Conservation (phyloP, 2,329 filamentous ascomycete species). For the Pyrenophora seminiperda region DNA sequence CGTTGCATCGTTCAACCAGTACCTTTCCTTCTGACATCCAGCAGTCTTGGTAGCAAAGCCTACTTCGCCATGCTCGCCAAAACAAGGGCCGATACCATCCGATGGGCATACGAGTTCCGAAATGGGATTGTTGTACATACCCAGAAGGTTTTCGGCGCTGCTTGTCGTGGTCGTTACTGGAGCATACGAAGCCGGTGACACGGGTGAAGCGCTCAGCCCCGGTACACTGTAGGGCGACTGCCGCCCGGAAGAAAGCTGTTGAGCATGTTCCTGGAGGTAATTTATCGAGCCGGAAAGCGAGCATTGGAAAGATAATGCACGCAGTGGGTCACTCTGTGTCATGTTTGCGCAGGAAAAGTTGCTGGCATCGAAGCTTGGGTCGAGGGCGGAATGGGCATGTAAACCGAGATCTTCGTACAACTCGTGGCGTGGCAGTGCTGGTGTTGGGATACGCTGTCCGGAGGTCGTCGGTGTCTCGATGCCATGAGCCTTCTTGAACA, state of each 20-base stretch:
- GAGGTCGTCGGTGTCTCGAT: constrained; percentile 32
- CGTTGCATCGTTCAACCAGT: constrained; percentile 13
- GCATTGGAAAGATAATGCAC: constrained; percentile 32
- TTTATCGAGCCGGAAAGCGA: constrained; percentile 30
- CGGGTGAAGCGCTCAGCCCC: constrained; percentile 24
- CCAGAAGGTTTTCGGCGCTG: constrained; percentile 10
- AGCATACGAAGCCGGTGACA: constrained; percentile 19
- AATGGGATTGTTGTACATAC: constrained; percentile 25
- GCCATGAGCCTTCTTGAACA: constrained; percentile 58
- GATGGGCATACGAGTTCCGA: constrained; percentile 26
- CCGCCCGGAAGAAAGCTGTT: constrained; percentile 17
- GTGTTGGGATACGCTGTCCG: constrained; percentile 8
- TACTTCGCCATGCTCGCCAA: constrained; percentile 32
- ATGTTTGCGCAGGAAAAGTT: constrained; percentile 29
- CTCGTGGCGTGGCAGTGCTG: constrained; percentile 22
- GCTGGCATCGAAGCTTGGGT: constrained; percentile 37
- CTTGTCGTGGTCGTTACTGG: constrained; percentile 14
- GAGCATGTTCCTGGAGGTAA: constrained; percentile 19
- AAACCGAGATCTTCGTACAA: constrained; percentile 45
- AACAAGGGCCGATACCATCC: constrained; percentile 21
- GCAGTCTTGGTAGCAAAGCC: constrained; percentile 17
- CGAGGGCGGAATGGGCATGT: constrained; percentile 24
- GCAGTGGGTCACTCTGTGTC: constrained; percentile 16
- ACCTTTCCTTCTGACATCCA: constrained; percentile 12
- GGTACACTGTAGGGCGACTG: constrained; percentile 25